These are phyloP conservation scores for Syncephalastrum racemosum DNA, from an alignment of 371 early-diverging fungal species.

Conservation along the genomic window DNA sequence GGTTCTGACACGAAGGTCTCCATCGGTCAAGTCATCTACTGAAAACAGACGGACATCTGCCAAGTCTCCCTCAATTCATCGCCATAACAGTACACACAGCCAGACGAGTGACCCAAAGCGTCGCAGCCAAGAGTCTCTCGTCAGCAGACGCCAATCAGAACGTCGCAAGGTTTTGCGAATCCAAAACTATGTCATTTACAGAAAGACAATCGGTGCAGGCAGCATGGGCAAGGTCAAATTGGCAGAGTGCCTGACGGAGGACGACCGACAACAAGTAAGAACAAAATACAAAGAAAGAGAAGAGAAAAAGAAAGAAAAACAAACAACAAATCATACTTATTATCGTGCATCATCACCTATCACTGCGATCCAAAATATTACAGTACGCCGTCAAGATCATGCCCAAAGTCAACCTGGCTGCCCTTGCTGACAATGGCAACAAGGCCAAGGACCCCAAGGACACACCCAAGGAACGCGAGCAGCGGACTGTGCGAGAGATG, in stretches of 20 bases:
- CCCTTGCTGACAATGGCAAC: constrained; percentile 9
- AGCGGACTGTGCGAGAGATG: constrained; percentile 77
- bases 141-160: constrained; percentile 30
- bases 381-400: constrained; percentile 55
- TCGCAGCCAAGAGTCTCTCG: constrained; percentile 20
- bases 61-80: constrained; percentile 10
- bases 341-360: not conserved
- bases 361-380: not conserved
- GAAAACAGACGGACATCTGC: constrained; percentile 10
- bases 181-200: constrained; percentile 45
- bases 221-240: constrained; percentile 98
- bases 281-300: not conserved
- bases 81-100: constrained; percentile 15
- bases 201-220: constrained; percentile 95
- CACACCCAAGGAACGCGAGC: constrained; percentile 57
- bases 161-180: constrained; percentile 37
- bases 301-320: not conserved
- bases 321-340: not conserved
- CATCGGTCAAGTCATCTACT: constrained; percentile 15
- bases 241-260: constrained; percentile 59
- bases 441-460: constrained; percentile 44
- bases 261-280: constrained; percentile 35
- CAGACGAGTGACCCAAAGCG: constrained; percentile 13
- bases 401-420: constrained; percentile 40
- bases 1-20: constrained; percentile 8